These are phyloP conservation scores for Suillus paluster DNA, from an alignment of 768 basidiomycete genomes.

Conservation along the genomic window DNA sequence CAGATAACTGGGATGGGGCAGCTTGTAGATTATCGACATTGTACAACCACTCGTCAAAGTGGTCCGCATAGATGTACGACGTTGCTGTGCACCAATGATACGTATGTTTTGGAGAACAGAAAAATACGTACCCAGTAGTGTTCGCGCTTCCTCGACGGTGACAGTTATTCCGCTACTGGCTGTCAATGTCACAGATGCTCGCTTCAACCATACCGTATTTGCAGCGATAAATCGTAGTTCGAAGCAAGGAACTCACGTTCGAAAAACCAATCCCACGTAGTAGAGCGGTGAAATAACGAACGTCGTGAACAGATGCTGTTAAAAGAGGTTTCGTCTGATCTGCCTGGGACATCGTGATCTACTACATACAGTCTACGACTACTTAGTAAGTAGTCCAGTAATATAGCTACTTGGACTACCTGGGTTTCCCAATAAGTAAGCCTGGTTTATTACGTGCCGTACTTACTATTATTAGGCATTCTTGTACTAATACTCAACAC, in stretches of 20 bases:
- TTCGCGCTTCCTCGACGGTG: conserved; percentile 84
- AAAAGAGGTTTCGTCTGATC: too few relatives aligned
- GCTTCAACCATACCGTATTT: conserved; percentile 47
- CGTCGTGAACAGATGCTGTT: conserved; percentile 75
- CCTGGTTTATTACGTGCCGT: too few relatives aligned
- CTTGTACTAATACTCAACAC: too few relatives aligned
- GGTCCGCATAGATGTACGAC: conserved; percentile 76
- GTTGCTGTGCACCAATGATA: conserved; percentile 55
- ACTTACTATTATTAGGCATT: too few relatives aligned
- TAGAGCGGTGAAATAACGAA: conserved; percentile 78
- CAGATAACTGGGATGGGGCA: conserved; percentile 25
- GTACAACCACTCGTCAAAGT: conserved; percentile 84
- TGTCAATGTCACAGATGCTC: conserved; percentile 76
- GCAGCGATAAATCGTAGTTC: conserved; percentile 5
- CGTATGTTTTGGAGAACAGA: conserved; percentile 9
- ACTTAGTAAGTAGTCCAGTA: too few relatives aligned
- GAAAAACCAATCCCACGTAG: conserved; percentile 83
- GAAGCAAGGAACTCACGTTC: conserved; percentile 55
- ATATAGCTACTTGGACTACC: too few relatives aligned
- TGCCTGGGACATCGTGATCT: too few relatives aligned
- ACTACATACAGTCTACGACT: too few relatives aligned
- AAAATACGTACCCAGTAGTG: conserved; percentile 66
- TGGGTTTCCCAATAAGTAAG: too few relatives aligned
- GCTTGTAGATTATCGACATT: conserved; percentile 43
- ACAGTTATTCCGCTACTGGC: conserved; percentile 68